phyloP scores from a whole-genome alignment of 495 filamentous ascomycete genomes.

The Aspergillus nanangensis region DNA sequence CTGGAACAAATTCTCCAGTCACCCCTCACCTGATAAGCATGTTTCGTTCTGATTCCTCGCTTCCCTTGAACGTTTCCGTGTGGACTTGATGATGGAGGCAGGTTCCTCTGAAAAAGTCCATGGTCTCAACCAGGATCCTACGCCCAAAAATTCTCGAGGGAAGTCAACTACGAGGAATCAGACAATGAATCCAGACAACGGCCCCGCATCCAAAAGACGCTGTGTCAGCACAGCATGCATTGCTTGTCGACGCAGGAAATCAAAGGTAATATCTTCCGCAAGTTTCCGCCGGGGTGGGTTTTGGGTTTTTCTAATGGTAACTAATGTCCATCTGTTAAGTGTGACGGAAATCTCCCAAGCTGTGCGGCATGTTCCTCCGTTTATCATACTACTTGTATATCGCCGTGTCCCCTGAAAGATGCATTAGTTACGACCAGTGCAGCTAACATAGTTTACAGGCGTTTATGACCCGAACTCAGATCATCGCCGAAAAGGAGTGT shows the following conservation, averaged over 20 bases:
- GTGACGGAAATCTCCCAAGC: slow-evolving; percentile 87
- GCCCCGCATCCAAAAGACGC: slow-evolving; percentile 60
- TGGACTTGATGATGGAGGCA: slow-evolving; percentile 26
- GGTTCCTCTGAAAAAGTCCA: slow-evolving; percentile 20
- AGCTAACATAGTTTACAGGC: slow-evolving; percentile 33
- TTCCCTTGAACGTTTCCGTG: slow-evolving; percentile 23
- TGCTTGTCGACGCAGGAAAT: slow-evolving; percentile 85
- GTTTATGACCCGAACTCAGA: slow-evolving; percentile 95
- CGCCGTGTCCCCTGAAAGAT: background rate
- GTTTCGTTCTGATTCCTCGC: slow-evolving; percentile 10
- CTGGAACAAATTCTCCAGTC: slow-evolving; percentile 2
- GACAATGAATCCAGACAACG: slow-evolving; percentile 28
- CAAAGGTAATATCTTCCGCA: slow-evolving; percentile 57
- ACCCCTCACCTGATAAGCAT: slow-evolving; percentile 17
- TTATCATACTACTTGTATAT: slow-evolving; percentile 69
- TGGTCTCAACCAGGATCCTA: slow-evolving; percentile 9
- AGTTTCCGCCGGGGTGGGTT: too few relatives aligned
- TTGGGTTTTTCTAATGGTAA: too few relatives aligned
- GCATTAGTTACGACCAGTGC: background rate
- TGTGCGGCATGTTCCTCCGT: slow-evolving; percentile 95
- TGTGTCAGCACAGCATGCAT: slow-evolving; percentile 94
- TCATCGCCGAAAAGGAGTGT: slow-evolving; percentile 92
- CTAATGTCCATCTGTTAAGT: too few relatives aligned
- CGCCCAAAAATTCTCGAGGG: slow-evolving; percentile 11
- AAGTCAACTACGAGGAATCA: slow-evolving; percentile 16